Percentiles rank a stretch among this genome's conserved stretches.
These are phyloP conservation scores for Teratosphaeriaceae sp. DNA, from an alignment of 2,329 filamentous ascomycete genomes.

Conservation along the genomic window DNA sequence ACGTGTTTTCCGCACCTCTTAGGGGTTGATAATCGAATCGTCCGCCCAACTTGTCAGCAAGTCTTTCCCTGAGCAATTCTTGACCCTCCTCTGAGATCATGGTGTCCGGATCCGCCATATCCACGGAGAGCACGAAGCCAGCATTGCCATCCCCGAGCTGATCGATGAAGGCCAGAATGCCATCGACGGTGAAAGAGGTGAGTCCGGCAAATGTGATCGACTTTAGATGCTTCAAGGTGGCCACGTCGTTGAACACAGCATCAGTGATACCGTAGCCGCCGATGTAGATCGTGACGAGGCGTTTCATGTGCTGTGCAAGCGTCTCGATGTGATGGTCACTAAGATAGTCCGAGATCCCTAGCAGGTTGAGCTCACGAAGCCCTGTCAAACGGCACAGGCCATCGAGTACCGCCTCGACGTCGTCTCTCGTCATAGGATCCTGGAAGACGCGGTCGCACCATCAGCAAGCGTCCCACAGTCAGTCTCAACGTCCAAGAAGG, in stretches of 20 bases:
- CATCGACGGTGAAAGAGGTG: conserved; percentile 48
- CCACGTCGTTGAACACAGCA: conserved; percentile 39
- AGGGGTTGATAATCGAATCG: conserved; percentile 37
- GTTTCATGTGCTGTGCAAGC: conserved; percentile 40
- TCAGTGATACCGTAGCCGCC: conserved; percentile 50
- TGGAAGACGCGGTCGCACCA: no score
- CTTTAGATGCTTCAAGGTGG: conserved; percentile 44
- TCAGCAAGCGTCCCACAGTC: not conserved
- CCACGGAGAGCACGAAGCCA: conserved; percentile 37
- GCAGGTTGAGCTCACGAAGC: conserved; percentile 48
- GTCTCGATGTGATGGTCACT: conserved; percentile 42
- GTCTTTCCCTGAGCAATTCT: conserved; percentile 30
- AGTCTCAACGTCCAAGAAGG: not conserved
- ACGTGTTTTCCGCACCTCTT: conserved; percentile 31
- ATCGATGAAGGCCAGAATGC: conserved; percentile 42
- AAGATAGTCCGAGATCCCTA: conserved; percentile 47
- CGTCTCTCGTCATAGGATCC: conserved; percentile 34
- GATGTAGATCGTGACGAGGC: conserved; percentile 52
- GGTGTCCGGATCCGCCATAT: conserved; percentile 38
- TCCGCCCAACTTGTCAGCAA: conserved; percentile 36
- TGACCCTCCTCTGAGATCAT: conserved; percentile 35
- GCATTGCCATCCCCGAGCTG: conserved; percentile 35
- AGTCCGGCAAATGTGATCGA: conserved; percentile 49
- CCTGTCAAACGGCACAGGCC: conserved; percentile 47
- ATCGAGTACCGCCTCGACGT: conserved; percentile 43